Evolutionary conservation across 2,329 filamentous ascomycete genomes (phyloP), one percentile per base, ranked within the genome.

Genomic region (Botrytis aclada): DNA sequence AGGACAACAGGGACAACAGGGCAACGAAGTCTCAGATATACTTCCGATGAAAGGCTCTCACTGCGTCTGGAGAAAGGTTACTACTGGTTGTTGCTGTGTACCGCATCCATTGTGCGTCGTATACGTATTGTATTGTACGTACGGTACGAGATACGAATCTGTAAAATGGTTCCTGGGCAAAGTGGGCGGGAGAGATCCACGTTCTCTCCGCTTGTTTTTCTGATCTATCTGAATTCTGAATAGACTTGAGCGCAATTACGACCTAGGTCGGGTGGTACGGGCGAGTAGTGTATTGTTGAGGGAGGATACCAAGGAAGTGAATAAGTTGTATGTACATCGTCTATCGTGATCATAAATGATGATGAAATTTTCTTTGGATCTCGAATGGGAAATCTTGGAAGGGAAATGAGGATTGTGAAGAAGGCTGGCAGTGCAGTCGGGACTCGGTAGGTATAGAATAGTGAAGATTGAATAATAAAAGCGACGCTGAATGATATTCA

Each of bases 121-220:
- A 22, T 20, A 32, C 56, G 18, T 10, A 25, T 63, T 10, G 18
- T 10, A 25, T 63, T 10, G 63, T 66, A 29, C 43, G 16, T 66
- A 32, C 12, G 25, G 43, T 51, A 51, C 43, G 25, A 54, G 62
- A 45, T 64, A 45, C 41, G 41, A 51, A 66, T 66, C 43, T 51
- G 14, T 51, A 29, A 51, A 39, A 51, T 54, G 25, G 64, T 54
- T 66, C 64, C 64, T 66, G 45, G 45, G 7, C 18, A 29, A 20
- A 8, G 32, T 34, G 58, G 34, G 20, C 32, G 45, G 45, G 64
- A 39, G n/a, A 54, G 64, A 29, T 39, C 32, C 64, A 54, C 64
- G 64, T 66, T 66, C 22, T 66, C 63, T 66, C 63, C 22, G 43
- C 43, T 32, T 64, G 41, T 66, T 47, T 66, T 66, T 66, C 20